Base-by-base conservation (phyloP, 257 asterid genomes). In the Cruciata laevipes region DNA sequence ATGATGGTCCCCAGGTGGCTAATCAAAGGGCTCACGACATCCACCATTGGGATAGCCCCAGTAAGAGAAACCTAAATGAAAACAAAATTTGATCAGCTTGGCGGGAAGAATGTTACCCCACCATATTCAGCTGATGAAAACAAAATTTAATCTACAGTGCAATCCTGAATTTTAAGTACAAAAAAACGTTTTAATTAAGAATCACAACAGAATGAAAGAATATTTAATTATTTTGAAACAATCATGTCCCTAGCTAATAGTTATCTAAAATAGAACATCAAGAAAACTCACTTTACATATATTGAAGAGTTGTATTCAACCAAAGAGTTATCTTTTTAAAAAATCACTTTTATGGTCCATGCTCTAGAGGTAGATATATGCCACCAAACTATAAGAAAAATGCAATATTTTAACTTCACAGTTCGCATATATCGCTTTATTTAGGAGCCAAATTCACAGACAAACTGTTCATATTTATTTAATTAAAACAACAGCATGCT, bases 71-170 rank as follows among this genome's bases (percentile, higher is more conserved):
- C 55, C 55, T 47, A 8, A 2, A 47, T 47, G 1, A 6, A 1
- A n/a, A 47, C 8, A 14, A 6, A 38, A 38, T 38, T 6, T n/a
- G n/a, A n/a, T 10, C 47, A 10, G 13, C 63, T 91, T 91, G 0
- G 90, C 95, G n/a, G n/a, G n/a, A 64, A 91, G 37, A 24, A 74
- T 80, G 2, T 69, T 47, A 66, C 97, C 97, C 73, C 97, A 96
- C 96, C 97, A 5, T 24, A 51, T 66, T 91, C 93, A 2, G 97
- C 96, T 17, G 88, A 70, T 5, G 88, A 69, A 87, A 56, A 3
- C 87, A 87, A 0, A 80, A 78, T 0, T 79, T 81, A 7, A 82
- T 86, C 74, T 83, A 14, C 88, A 63, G 75, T 83, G 96, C 44
- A 88, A 7, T 20, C 97, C 97, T 87, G 38, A 31, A 51, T 10